Evolutionary conservation across 2,329 filamentous ascomycete genomes (phyloP), one percentile per base, ranked within the genome.

Genomic region (Rugonectria rugulosa): DNA sequence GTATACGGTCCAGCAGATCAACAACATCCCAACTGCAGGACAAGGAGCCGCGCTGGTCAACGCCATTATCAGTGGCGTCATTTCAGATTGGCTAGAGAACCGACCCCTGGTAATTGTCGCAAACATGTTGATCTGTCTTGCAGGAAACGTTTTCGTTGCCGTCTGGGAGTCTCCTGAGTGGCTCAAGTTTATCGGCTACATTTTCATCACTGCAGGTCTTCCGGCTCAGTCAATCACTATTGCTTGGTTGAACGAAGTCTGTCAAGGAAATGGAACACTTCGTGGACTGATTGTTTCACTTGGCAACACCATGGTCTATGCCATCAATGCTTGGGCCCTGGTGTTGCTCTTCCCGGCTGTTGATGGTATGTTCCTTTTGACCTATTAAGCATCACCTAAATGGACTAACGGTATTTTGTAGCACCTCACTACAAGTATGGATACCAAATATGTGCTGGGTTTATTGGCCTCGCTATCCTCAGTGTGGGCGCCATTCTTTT

Each of bases 11-110:
- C 69, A 70, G 4, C 57, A 77, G 55, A 71, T 77, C 63, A 78
- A 79, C 66, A 77, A 75, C 56, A 77, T 77, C 23, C 74, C 76
- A 2, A 79, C 76, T 0, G 66, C 70, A 4, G 57, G 57, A 5
- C 56, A 60, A 10, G 57, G 55, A 14, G 57, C 55, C 9, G 57
- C 50, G 9, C 32, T 60, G 3, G 34, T 60, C 10, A 56, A 57
- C 6, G 48, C 57, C 11, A 53, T 60, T 27, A 57, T 57, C 24
- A 57, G 55, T 14, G 55, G 55, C 1, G 34, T 46, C 6, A 29
- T 57, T 5, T 57, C 55, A 1, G 55, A 57, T 11, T 42, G 40
- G 32, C 44, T 57, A 8, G 31, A 57, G 19, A 57, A 57, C 17
- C 55, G 55, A 2, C 55, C 55, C 5, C 21, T 52, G 10, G 50